Conservation (phyloP, 805 yeast species). For the Osmozyma mogii region DNA sequence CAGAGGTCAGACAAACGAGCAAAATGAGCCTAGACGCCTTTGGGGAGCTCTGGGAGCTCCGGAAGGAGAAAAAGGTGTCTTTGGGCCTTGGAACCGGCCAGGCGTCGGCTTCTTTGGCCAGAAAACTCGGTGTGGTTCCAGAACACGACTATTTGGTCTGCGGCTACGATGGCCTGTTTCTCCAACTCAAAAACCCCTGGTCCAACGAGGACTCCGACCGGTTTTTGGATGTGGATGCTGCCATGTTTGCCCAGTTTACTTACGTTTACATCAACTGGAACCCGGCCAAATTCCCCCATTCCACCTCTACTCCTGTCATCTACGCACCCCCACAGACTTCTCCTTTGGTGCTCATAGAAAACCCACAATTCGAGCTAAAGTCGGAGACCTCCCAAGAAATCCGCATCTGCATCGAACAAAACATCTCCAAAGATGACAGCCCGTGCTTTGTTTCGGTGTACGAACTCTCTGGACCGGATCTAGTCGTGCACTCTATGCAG, state of each 20-base stretch:
- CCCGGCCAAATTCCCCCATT: slow-evolving; percentile 36
- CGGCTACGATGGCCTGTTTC: slow-evolving; percentile 1
- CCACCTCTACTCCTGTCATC: slow-evolving; percentile 26
- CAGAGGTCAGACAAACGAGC: slow-evolving; percentile 40
- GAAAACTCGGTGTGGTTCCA: slow-evolving; percentile 34
- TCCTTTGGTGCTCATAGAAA: too few relatives aligned
- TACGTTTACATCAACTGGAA: slow-evolving; percentile 70
- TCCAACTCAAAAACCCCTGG: slow-evolving; percentile 32
- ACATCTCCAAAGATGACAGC: too few relatives aligned
- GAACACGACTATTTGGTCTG: slow-evolving; percentile 67
- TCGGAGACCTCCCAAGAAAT: too few relatives aligned
- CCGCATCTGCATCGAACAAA: too few relatives aligned
- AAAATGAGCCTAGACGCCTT: slow-evolving; percentile 23
- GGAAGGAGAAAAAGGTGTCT: slow-evolving; percentile 30
- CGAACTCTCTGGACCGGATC: too few relatives aligned
- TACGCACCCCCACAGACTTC: slow-evolving; percentile 22
- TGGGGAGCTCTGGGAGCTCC: slow-evolving; percentile 14
- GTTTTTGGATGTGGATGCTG: slow-evolving; percentile 9
- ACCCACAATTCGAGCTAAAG: too few relatives aligned
- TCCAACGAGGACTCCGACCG: slow-evolving; percentile 6
- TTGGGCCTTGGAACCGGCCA: slow-evolving; percentile 66
- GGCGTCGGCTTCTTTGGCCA: slow-evolving; percentile 25
- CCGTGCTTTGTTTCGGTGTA: too few relatives aligned
- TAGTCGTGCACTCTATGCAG: too few relatives aligned
- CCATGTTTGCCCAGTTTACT: slow-evolving; percentile 22